phyloP scores from a whole-genome alignment of 805 yeast species.

The Yamadazyma kitorensis region DNA sequence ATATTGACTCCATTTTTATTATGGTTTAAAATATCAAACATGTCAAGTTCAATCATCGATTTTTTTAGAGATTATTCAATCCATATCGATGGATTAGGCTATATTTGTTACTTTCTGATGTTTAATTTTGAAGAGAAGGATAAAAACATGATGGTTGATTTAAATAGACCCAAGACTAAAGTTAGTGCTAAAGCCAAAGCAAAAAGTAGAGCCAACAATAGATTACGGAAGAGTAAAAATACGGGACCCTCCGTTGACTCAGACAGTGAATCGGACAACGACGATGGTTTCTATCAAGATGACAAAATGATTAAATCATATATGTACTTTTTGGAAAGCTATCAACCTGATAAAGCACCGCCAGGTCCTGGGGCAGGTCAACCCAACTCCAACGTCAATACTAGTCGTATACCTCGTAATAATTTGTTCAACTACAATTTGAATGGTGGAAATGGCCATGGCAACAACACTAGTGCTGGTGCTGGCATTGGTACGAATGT shows the following conservation, averaged over 20 bases:
- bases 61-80: conserved; percentile 87
- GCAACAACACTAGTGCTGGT: too few relatives aligned
- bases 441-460: too few relatives aligned
- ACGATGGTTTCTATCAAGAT: conserved; percentile 47
- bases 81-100: conserved; percentile 92
- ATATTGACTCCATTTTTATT: conserved; percentile 85
- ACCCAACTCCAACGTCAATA: too few relatives aligned
- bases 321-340: conserved; percentile 81
- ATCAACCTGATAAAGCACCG: conserved; percentile 33
- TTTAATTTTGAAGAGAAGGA: conserved; percentile 71
- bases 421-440: too few relatives aligned
- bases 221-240: conserved; percentile 3
- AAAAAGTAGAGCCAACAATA: conserved; percentile 18
- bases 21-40: conserved; percentile 76
- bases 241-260: conserved; percentile 4
- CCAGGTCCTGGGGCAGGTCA: background rate
- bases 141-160: conserved; percentile 39
- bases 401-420: too few relatives aligned
- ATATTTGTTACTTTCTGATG: conserved; percentile 92
- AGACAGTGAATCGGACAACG: conserved; percentile 13
- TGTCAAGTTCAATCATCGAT: conserved; percentile 76
- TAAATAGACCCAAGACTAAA: conserved; percentile 17
- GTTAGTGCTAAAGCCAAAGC: conserved; percentile 10
- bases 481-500: too few relatives aligned
- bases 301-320: conserved; percentile 92